These are phyloP conservation scores for Eucalyptus sideroxylon DNA, from an alignment of 345 rosid genomes.

Conservation along the genomic window DNA sequence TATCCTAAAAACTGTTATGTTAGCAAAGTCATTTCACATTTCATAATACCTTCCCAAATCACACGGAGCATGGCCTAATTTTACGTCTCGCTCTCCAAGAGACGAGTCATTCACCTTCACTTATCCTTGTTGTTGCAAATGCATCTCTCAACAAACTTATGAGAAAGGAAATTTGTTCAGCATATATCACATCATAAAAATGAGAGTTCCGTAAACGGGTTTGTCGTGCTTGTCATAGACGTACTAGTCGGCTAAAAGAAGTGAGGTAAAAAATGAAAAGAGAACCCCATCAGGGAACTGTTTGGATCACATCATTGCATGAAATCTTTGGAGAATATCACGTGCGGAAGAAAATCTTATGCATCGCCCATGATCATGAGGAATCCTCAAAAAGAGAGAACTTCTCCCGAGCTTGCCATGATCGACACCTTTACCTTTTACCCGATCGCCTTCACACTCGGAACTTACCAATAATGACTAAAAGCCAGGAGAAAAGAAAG, in stretches of 20 bases:
- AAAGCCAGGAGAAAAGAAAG: not conserved
- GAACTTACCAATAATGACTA: not conserved
- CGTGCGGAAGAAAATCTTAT: not conserved
- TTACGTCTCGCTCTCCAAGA: not conserved
- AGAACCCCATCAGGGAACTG: not conserved
- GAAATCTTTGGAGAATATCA: not conserved
- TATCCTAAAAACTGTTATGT: fast-evolving
- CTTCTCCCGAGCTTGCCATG: not conserved
- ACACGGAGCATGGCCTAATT: not conserved
- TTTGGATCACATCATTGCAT: not conserved
- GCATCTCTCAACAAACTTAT: not conserved
- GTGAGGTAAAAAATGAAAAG: not conserved
- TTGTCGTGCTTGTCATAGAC: not conserved
- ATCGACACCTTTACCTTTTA: not conserved
- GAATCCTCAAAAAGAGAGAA: not conserved
- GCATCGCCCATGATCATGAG: not conserved
- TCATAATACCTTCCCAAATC: not conserved
- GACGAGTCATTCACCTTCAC: not conserved
- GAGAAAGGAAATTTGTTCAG: not conserved
- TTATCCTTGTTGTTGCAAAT: not conserved
- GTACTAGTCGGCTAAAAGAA: not conserved
- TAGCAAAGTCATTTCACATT: not conserved
- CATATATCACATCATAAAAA: not conserved
- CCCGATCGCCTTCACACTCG: not conserved
- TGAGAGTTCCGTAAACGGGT: not conserved